Conservation (phyloP, 352 stramenopile species). For the Phytophthora rubi region DNA sequence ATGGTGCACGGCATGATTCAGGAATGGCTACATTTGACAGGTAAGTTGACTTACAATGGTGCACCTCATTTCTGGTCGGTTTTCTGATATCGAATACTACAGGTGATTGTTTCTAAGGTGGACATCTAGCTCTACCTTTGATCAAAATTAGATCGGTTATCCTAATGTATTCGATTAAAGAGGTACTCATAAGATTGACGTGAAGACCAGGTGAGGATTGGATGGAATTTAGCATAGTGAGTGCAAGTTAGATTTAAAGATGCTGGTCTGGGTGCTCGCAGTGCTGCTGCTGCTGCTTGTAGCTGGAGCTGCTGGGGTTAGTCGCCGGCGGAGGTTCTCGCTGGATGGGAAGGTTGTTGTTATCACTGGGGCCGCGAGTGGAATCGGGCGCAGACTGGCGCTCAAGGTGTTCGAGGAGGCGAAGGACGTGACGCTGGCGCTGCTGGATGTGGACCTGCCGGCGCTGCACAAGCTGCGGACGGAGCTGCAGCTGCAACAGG, state of each 20-base stretch:
- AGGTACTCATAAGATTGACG: too few species aligned
- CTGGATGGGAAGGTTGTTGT: conserved; percentile 63
- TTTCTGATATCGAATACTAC: too few species aligned
- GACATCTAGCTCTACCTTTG: too few species aligned
- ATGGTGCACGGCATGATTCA: conserved; percentile 88
- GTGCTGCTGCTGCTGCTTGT: conserved; percentile 1
- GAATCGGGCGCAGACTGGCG: conserved; percentile 60
- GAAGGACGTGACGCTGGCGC: conserved; percentile 47
- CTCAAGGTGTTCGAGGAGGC: conserved; percentile 38
- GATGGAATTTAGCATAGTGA: neutral
- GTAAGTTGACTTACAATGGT: too few species aligned
- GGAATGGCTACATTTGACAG: neutral
- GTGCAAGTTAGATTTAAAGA: neutral
- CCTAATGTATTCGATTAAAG: too few species aligned
- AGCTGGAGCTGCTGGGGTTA: conserved; percentile 16
- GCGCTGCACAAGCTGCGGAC: conserved; percentile 41
- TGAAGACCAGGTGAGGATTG: neutral
- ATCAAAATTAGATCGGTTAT: neutral
- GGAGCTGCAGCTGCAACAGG: conserved; percentile 16
- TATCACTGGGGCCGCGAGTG: conserved; percentile 67
- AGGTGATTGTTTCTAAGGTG: too few species aligned
- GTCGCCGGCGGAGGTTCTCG: conserved; percentile 34
- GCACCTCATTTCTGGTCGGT: too few species aligned
- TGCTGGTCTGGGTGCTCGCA: neutral
- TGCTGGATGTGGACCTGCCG: conserved; percentile 67